A percentile compares a stretch with the other conserved stretches of the same genome.
Conservation (phyloP, 2,329 filamentous ascomycete species). For the Cercospora citrullina region DNA sequence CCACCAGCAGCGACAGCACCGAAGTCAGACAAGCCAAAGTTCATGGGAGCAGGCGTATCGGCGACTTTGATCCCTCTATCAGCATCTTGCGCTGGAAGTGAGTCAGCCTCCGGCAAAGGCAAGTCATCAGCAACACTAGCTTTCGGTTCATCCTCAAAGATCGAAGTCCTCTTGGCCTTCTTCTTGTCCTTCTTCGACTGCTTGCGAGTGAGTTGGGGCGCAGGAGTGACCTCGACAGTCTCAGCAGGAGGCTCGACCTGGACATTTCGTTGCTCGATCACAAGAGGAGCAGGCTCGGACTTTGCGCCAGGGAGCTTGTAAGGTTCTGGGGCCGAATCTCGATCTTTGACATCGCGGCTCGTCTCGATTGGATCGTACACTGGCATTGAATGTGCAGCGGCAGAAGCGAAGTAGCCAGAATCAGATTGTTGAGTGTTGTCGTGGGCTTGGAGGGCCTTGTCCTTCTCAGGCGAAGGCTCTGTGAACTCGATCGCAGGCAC, state of each 20-base stretch:
- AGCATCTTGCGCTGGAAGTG: background rate
- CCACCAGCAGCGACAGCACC: slow-evolving; percentile 18
- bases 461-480: slow-evolving; percentile 3
- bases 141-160: slow-evolving; percentile 22
- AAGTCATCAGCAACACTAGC: background rate
- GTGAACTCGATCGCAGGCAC: slow-evolving; percentile 8
- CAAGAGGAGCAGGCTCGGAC: slow-evolving; percentile 22
- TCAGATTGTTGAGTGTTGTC: too few species aligned
- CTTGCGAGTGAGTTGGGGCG: slow-evolving; percentile 32
- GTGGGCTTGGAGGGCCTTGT: background rate
- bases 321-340: slow-evolving; percentile 17
- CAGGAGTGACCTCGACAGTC: slow-evolving; percentile 11
- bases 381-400: slow-evolving; percentile 11
- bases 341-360: background rate
- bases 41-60: background rate
- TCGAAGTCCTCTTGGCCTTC: slow-evolving; percentile 37
- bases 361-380: background rate
- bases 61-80: background rate
- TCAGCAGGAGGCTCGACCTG: slow-evolving; percentile 14
- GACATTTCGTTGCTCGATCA: slow-evolving; percentile 23
- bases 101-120: background rate
- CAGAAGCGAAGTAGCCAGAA: background rate
- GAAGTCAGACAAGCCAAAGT: slow-evolving; percentile 25
- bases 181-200: slow-evolving; percentile 48
- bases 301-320: slow-evolving; percentile 20